Evolutionary conservation across 192 early-diverging fungal species (phyloP).

Genomic region (Coemansia sp.): DNA sequence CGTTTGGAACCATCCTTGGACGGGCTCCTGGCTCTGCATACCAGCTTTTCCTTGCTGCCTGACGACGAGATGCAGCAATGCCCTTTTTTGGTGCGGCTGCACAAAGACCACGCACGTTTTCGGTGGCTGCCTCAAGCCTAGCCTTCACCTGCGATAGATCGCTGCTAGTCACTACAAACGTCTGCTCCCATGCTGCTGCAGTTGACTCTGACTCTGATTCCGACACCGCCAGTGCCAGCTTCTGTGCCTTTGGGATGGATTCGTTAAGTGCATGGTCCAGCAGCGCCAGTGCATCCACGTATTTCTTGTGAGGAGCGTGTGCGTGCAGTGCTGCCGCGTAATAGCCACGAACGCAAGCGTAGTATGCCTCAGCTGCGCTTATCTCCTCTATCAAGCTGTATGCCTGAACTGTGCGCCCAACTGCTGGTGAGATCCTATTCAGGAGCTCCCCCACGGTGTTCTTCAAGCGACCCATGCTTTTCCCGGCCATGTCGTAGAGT

Average conservation of each 20-base stretch:
- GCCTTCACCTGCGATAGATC: conserved; percentile 5
- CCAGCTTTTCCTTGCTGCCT: conserved; percentile 1
- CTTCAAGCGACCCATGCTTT: conserved; percentile 26
- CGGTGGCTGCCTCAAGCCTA: conserved; percentile 9
- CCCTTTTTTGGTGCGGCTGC: conserved; percentile 1
- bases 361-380: conserved; percentile 27
- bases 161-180: conserved; percentile 5
- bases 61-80: not conserved
- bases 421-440: conserved; percentile 20
- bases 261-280: conserved; percentile 27
- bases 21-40: conserved; percentile 3
- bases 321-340: conserved; percentile 33
- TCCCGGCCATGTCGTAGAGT: conserved; percentile 32
- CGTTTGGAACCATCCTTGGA: conserved; percentile 19
- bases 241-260: conserved; percentile 13
- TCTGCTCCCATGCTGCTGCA: conserved; percentile 22
- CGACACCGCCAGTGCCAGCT: conserved; percentile 9
- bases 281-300: conserved; percentile 39
- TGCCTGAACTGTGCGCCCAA: conserved; percentile 16
- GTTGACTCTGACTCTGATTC: not conserved
- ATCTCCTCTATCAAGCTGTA: conserved; percentile 31
- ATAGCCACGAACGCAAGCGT: conserved; percentile 37
- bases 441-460: conserved; percentile 4
- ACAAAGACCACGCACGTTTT: conserved; percentile 20
- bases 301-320: conserved; percentile 15